phyloP scores from a whole-genome alignment of 345 rosid species.

The Mercurialis annua region DNA sequence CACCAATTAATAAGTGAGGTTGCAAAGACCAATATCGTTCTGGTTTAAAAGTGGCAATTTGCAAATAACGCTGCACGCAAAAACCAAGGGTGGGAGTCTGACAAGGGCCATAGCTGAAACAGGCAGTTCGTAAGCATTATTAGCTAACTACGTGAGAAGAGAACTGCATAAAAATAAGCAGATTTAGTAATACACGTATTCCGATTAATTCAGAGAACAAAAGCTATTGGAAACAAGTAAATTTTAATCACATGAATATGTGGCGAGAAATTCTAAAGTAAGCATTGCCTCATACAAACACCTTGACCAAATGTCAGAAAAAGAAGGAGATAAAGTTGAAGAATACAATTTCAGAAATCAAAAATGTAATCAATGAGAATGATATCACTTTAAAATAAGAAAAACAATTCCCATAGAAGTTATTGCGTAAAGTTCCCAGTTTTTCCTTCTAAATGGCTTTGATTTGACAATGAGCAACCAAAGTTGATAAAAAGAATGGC shows the following conservation, averaged over 20 bases:
- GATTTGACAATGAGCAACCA: too few species aligned
- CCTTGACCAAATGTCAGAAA: neutral
- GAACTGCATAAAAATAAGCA: neutral
- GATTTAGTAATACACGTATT: neutral
- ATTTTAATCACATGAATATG: neutral
- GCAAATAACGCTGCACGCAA: slow-evolving; percentile 87
- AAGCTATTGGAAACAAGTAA: neutral
- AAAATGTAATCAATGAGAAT: too few species aligned
- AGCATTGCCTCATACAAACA: neutral
- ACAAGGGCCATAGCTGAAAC: slow-evolving; percentile 90
- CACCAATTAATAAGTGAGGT: slow-evolving; percentile 54
- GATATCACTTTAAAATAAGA: too few species aligned
- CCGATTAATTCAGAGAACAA: neutral
- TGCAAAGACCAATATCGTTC: slow-evolving; percentile 80
- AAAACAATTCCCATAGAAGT: too few species aligned
- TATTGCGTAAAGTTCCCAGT: too few species aligned
- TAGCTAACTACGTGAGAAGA: slow-evolving; percentile 8
- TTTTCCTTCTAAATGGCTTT: too few species aligned
- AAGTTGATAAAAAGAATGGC: too few species aligned
- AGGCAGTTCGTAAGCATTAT: slow-evolving; percentile 22
- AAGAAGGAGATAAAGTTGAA: neutral
- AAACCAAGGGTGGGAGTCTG: slow-evolving; percentile 98
- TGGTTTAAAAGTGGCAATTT: slow-evolving; percentile 83
- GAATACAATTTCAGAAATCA: neutral
- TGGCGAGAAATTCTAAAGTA: neutral